These are phyloP conservation scores for Didymella segeticola DNA, from an alignment of 2,329 filamentous ascomycete genomes.

Conservation along the genomic window DNA sequence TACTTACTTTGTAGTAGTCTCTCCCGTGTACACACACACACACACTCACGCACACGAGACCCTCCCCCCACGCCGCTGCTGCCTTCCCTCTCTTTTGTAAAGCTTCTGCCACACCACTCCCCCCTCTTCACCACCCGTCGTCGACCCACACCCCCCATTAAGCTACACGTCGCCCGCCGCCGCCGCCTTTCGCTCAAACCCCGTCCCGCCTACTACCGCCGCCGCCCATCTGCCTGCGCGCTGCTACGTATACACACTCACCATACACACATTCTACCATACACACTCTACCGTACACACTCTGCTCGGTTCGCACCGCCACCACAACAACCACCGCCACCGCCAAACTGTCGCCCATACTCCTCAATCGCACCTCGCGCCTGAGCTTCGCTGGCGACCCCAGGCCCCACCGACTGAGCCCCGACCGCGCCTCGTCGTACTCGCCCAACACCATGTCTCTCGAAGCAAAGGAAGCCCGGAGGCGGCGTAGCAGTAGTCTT, in stretches of 20 bases:
- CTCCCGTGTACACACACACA: no score
- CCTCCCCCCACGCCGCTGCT: no score
- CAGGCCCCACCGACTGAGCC: conserved; percentile 54
- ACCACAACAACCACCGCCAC: conserved; percentile 62
- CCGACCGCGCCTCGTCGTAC: conserved; percentile 28
- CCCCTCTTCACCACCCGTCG: conserved; percentile 17
- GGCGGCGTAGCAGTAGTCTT: conserved; percentile 96
- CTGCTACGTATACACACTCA: no score
- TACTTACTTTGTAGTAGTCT: no score
- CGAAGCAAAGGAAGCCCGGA: conserved; percentile 67
- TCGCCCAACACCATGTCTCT: conserved; percentile 42
- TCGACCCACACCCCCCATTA: conserved; percentile 1
- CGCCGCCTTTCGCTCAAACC: conserved; percentile 41
- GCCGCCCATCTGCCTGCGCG: conserved; percentile 7
- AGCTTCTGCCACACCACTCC: no score
- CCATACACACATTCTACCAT: no score
- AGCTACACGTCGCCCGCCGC: neutral
- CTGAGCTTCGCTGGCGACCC: conserved; percentile 86
- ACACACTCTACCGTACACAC: no score
- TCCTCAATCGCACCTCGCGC: conserved; percentile 78
- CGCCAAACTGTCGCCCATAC: conserved; percentile 95
- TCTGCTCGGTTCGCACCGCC: no score
- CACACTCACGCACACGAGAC: no score
- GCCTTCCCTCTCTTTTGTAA: conserved; percentile 13
- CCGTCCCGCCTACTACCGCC: conserved; percentile 22